Evolutionary conservation across 352 stramenopile genomes (phyloP).

Genomic region (Pythium periplocum): DNA sequence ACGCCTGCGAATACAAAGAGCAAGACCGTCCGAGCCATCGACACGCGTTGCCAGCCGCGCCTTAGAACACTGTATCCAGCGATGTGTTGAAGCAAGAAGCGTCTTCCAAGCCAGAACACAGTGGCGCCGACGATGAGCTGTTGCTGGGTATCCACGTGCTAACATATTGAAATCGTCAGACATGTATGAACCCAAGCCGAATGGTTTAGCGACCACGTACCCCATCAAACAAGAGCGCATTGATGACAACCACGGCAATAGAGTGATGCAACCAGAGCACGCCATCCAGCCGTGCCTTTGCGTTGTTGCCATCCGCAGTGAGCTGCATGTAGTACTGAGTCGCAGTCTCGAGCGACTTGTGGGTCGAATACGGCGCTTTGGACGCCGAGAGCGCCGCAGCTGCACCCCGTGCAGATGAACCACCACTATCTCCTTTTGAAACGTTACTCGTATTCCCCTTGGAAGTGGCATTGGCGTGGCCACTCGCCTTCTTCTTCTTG

Average conservation of each 20-base stretch:
- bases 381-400: too few relatives aligned
- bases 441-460: not conserved
- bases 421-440: not conserved
- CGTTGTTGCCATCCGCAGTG: constrained; percentile 10
- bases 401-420: too few relatives aligned
- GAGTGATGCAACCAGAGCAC: constrained; percentile 32
- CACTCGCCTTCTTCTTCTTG: not conserved
- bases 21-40: not conserved
- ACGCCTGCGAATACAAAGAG: constrained; percentile 1
- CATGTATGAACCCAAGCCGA: not conserved
- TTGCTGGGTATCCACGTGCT: constrained; percentile 29
- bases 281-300: constrained; percentile 22
- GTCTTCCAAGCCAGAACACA: constrained; percentile 37
- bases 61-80: not conserved
- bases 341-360: not conserved
- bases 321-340: constrained; percentile 12
- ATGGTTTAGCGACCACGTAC: constrained; percentile 12
- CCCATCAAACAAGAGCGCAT: constrained; percentile 36
- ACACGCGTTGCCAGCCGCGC: too few relatives aligned
- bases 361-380: too few relatives aligned
- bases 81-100: constrained; percentile 14
- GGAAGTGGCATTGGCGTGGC: not conserved
- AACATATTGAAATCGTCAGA: not conserved
- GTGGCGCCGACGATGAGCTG: constrained; percentile 21
- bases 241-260: constrained; percentile 27